These are phyloP conservation scores for Stephanodiscus minutulus DNA, from an alignment of 108 stramenopile species.

Conservation along the genomic window DNA sequence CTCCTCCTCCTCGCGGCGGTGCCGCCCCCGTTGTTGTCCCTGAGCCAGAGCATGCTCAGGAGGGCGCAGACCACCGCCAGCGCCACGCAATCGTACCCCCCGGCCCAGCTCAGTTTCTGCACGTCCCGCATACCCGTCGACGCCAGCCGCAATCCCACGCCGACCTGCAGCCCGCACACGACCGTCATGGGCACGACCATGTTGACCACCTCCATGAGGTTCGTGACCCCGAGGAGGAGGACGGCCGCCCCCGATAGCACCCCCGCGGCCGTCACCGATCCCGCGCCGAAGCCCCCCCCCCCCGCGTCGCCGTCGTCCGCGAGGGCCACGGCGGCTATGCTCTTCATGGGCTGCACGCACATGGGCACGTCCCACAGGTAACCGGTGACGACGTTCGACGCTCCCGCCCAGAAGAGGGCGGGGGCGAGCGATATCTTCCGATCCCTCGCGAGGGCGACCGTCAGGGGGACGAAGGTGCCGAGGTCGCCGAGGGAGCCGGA, in stretches of 20 bases:
- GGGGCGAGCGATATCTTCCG: slow-evolving; percentile 66
- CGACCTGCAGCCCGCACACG: slow-evolving; percentile 80
- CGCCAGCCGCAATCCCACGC: slow-evolving; percentile 73
- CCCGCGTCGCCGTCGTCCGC: slow-evolving; percentile 11
- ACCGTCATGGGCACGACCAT: slow-evolving; percentile 67
- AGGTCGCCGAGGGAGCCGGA: slow-evolving; percentile 82
- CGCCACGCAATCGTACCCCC: slow-evolving; percentile 59
- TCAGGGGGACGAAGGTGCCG: slow-evolving; percentile 81
- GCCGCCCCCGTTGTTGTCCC: slow-evolving; percentile 19
- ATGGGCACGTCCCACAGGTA: slow-evolving; percentile 80
- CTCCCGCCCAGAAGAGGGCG: slow-evolving; percentile 73
- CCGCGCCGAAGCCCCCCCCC: slow-evolving; percentile 44
- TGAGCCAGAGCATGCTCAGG: slow-evolving; percentile 50
- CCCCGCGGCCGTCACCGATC: slow-evolving; percentile 69
- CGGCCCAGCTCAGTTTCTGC: slow-evolving; percentile 52
- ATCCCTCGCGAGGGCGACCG: slow-evolving; percentile 68
- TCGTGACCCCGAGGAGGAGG: slow-evolving; percentile 58
- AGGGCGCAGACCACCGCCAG: slow-evolving; percentile 50
- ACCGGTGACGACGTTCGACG: slow-evolving; percentile 74
- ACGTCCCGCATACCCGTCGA: slow-evolving; percentile 67
- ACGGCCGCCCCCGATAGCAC: slow-evolving; percentile 69
- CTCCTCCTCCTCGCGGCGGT: too few relatives aligned
- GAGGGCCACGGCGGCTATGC: slow-evolving; percentile 79
- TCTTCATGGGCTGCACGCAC: slow-evolving; percentile 91
- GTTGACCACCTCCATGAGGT: slow-evolving; percentile 76